A percentile compares a stretch with the other conserved stretches of the same genome.
Conservation (phyloP, 768 basidiomycete species). For the Lactarius quietus region DNA sequence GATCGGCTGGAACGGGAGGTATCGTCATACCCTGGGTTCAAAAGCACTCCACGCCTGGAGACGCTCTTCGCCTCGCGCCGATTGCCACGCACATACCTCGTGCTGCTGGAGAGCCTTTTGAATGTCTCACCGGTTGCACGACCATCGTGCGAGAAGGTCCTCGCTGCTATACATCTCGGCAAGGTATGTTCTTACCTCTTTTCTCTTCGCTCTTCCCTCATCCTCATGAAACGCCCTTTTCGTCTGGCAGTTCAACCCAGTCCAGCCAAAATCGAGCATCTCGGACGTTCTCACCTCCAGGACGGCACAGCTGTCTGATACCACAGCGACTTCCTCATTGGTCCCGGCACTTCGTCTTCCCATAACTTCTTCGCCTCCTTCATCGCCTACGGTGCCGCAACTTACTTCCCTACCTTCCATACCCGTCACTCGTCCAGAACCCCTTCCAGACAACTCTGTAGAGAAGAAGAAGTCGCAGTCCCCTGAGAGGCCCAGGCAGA, state of each 20-base stretch:
- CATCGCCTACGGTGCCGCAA: constrained; percentile 2
- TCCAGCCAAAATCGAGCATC: constrained; percentile 16
- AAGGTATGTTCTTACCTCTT: constrained; percentile 49
- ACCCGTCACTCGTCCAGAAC: background rate
- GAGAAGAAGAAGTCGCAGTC: constrained; percentile 1
- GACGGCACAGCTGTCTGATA: constrained; percentile 12
- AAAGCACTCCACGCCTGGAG: constrained; percentile 47
- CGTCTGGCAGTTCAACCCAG: constrained; percentile 12
- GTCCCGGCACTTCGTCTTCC: constrained; percentile 19
- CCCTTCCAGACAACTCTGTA: background rate
- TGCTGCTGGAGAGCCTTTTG: constrained; percentile 70
- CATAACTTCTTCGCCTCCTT: background rate
- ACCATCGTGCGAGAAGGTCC: constrained; percentile 70
- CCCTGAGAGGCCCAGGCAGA: background rate
- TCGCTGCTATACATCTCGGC: constrained; percentile 64
- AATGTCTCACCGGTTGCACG: constrained; percentile 56
- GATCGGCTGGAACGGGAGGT: constrained; percentile 72
- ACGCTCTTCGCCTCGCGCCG: constrained; percentile 65
- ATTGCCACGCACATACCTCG: constrained; percentile 64
- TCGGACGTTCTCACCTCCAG: constrained; percentile 16
- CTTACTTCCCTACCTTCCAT: constrained; percentile 24
- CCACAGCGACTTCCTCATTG: constrained; percentile 17
- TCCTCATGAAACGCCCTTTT: background rate
- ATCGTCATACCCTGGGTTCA: constrained; percentile 68
- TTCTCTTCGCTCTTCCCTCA: background rate